Conservation (phyloP, 169 alveolate genomes). For the Miamiensis avidus region DNA sequence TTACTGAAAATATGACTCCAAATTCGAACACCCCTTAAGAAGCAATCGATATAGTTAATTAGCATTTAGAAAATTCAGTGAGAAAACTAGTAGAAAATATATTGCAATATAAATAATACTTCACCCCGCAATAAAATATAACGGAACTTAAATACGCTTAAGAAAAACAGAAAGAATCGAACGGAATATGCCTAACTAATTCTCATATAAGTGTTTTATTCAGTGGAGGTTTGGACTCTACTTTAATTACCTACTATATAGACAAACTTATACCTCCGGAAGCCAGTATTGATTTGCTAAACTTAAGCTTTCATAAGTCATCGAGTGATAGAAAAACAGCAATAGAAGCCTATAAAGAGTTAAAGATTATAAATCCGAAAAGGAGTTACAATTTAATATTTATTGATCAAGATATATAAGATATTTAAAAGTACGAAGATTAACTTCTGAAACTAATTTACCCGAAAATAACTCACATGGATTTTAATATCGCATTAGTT, state of each 20-base stretch:
- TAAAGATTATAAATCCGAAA: slow-evolving; percentile 55
- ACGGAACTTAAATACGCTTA: slow-evolving; percentile 21
- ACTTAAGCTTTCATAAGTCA: slow-evolving; percentile 74
- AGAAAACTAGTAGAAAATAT: slow-evolving; percentile 37
- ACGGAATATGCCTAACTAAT: slow-evolving; percentile 24
- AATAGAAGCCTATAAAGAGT: slow-evolving; percentile 67
- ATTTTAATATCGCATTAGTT: slow-evolving; percentile 85
- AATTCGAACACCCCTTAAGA: slow-evolving; percentile 2
- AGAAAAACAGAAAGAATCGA: slow-evolving; percentile 29
- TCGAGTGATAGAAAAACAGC: slow-evolving; percentile 81
- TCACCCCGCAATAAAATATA: slow-evolving; percentile 20
- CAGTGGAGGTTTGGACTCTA: slow-evolving; percentile 88
- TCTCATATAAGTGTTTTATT: slow-evolving; percentile 70
- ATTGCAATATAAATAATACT: slow-evolving; percentile 27
- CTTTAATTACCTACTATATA: slow-evolving; percentile 56
- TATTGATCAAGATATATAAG: slow-evolving; percentile 61
- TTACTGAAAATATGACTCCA: slow-evolving; percentile 34
- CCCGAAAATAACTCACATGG: slow-evolving; percentile 86
- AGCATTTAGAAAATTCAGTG: slow-evolving; percentile 8
- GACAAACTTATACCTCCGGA: slow-evolving; percentile 30
- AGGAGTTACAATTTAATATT: slow-evolving; percentile 58
- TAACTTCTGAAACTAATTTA: slow-evolving; percentile 51
- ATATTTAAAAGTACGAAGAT: slow-evolving; percentile 51
- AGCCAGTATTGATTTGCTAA: slow-evolving; percentile 68
- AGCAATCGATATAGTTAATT: neutral